Conservation (phyloP, 2,329 filamentous ascomycete genomes). For the Thielaviopsis musarum region DNA sequence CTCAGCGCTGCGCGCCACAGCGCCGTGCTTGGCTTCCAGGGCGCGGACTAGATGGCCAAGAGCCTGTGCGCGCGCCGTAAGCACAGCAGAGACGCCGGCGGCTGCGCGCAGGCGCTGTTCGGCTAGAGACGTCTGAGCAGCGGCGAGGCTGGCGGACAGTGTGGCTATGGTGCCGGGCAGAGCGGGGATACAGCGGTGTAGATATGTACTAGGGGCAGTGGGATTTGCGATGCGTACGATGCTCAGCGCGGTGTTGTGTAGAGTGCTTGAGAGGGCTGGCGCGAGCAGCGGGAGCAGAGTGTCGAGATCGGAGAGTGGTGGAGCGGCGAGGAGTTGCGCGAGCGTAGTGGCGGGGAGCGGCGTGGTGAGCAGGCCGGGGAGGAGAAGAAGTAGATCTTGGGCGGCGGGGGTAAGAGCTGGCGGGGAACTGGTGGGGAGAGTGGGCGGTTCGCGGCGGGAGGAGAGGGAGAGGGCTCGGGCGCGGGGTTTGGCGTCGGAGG, state of each 20-base stretch:
- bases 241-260: conserved; percentile 31
- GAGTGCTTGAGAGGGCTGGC: conserved; percentile 29
- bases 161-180: conserved; percentile 25
- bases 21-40: conserved; percentile 38
- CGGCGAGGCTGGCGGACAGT: conserved; percentile 21
- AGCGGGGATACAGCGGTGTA: conserved; percentile 38
- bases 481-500: conserved; percentile 14
- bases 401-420: conserved; percentile 24
- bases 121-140: conserved; percentile 20
- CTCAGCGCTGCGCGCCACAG: conserved; percentile 32
- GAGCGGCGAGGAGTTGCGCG: conserved; percentile 29
- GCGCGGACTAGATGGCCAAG: conserved; percentile 29
- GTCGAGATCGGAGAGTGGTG: conserved; percentile 32
- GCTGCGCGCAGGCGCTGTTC: conserved; percentile 24
- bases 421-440: conserved; percentile 13
- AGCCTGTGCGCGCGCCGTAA: conserved; percentile 23
- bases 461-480: conserved; percentile 14
- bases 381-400: conserved; percentile 30
- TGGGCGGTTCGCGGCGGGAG: conserved; percentile 11
- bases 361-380: conserved; percentile 30
- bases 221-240: conserved; percentile 31
- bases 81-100: conserved; percentile 8
- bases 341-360: conserved; percentile 21
- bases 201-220: conserved; percentile 34
- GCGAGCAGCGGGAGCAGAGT: conserved; percentile 31